These are phyloP conservation scores for Bjerkandera adusta DNA, from an alignment of 1,284 basidiomycete genomes.

Conservation along the genomic window DNA sequence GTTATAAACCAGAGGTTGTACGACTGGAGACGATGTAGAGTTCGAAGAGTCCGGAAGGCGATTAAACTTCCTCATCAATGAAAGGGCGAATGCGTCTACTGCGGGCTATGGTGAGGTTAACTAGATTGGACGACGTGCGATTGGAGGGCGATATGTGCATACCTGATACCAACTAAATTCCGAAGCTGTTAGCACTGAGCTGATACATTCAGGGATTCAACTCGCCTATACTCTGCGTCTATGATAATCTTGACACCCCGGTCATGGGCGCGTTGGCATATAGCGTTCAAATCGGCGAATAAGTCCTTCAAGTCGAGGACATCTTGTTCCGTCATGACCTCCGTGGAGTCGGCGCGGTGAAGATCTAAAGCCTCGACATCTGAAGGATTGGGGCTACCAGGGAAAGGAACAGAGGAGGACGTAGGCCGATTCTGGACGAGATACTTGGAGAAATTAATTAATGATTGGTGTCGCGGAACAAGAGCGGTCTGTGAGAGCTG, in stretches of 20 bases:
- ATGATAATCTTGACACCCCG: conserved; percentile 67
- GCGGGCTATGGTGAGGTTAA: conserved; percentile 55
- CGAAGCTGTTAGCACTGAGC: not conserved
- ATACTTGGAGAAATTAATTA: conserved; percentile 54
- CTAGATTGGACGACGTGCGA: not conserved
- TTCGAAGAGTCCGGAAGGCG: conserved; percentile 35
- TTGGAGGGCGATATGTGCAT: conserved; percentile 5
- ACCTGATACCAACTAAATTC: conserved; percentile 70
- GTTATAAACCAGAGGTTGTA: conserved; percentile 71
- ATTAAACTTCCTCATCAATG: conserved; percentile 79
- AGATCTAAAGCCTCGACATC: conserved; percentile 48
- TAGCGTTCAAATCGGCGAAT: conserved; percentile 37
- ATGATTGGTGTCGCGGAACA: conserved; percentile 51
- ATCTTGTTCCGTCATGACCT: conserved; percentile 48
- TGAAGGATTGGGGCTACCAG: conserved; percentile 51
- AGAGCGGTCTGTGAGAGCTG: conserved; percentile 50
- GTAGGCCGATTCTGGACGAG: conserved; percentile 40
- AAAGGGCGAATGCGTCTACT: conserved; percentile 75
- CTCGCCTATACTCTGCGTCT: conserved; percentile 79
- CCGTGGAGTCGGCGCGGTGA: not conserved
- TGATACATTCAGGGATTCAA: not conserved
- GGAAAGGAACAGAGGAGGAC: conserved; percentile 51
- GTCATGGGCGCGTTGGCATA: conserved; percentile 60
- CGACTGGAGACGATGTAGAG: conserved; percentile 10
- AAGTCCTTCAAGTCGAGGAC: conserved; percentile 58